Evolutionary conservation across 2,329 filamentous ascomycete species (phyloP).

Genomic region (Paecilomyces dactylethromorphus): DNA sequence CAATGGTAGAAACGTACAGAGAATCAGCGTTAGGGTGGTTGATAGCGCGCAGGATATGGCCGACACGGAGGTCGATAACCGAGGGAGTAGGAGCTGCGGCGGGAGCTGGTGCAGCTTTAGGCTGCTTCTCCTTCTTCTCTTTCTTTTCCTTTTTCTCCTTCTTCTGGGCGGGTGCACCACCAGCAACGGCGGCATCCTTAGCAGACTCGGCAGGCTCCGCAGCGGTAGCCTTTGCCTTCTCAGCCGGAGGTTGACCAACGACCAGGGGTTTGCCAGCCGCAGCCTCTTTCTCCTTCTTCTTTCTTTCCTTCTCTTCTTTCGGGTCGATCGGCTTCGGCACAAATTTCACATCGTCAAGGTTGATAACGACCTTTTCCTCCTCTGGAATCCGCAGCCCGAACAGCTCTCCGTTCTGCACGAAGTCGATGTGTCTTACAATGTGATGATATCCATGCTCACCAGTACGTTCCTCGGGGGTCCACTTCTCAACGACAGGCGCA

Average conservation of each 20-base stretch:
- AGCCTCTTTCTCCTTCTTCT: constrained; percentile 88
- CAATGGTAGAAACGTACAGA: constrained; percentile 90
- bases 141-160: constrained; percentile 62
- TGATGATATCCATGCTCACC: constrained; percentile 85
- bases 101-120: constrained; percentile 63
- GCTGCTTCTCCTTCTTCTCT: constrained; percentile 85
- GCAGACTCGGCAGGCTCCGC: constrained; percentile 17
- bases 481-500: constrained; percentile 67
- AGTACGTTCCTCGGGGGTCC: constrained; percentile 80
- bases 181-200: constrained; percentile 34
- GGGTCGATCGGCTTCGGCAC: constrained; percentile 83
- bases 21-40: constrained; percentile 96
- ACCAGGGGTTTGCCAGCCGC: constrained; percentile 28
- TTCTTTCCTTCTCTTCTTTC: constrained; percentile 91
- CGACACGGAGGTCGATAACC: constrained; percentile 90
- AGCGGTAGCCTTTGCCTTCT: constrained; percentile 49
- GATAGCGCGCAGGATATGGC: constrained; percentile 92
- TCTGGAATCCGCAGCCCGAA: constrained; percentile 64
- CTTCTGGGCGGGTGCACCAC: constrained; percentile 17
- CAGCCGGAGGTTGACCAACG: constrained; percentile 39
- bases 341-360: constrained; percentile 74
- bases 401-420: constrained; percentile 78
- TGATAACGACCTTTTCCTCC: constrained; percentile 69
- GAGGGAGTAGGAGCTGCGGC: constrained; percentile 73
- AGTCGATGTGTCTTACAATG: constrained; percentile 86